These are phyloP conservation scores for Moricandia arvensis DNA, from an alignment of 345 rosid species.

Conservation along the genomic window DNA sequence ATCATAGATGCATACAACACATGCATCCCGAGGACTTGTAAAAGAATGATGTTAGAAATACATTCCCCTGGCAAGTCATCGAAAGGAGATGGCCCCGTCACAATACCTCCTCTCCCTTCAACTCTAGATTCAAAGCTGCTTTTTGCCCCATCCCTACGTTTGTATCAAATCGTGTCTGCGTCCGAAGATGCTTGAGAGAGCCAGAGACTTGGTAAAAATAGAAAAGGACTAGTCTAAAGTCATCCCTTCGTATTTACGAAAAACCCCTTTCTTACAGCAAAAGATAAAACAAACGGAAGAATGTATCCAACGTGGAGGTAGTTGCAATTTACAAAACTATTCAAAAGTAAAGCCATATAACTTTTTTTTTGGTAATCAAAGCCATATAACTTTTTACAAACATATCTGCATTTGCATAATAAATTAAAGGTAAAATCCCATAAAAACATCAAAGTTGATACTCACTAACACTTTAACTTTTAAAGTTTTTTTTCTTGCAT, in stretches of 20 bases:
- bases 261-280: background rate
- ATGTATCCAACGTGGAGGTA: background rate
- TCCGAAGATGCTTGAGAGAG: background rate
- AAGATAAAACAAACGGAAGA: background rate
- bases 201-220: background rate
- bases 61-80: constrained; percentile 37
- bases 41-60: constrained; percentile 45
- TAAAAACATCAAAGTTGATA: no score
- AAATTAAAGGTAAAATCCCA: no score
- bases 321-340: background rate
- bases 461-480: no score
- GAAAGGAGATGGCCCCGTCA: background rate
- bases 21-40: constrained; percentile 44
- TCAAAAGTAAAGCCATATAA: background rate
- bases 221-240: background rate
- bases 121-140: background rate
- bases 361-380: background rate
- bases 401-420: background rate
- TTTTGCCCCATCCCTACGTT: background rate
- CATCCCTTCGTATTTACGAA: background rate
- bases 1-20: constrained; percentile 29
- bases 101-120: background rate
- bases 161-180: background rate
- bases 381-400: background rate
- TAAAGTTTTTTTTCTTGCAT: no score